Percentiles rank a stretch among this genome's conserved stretches.
Conservation (phyloP, 352 stramenopile species). For the Sclerospora graminicola region DNA sequence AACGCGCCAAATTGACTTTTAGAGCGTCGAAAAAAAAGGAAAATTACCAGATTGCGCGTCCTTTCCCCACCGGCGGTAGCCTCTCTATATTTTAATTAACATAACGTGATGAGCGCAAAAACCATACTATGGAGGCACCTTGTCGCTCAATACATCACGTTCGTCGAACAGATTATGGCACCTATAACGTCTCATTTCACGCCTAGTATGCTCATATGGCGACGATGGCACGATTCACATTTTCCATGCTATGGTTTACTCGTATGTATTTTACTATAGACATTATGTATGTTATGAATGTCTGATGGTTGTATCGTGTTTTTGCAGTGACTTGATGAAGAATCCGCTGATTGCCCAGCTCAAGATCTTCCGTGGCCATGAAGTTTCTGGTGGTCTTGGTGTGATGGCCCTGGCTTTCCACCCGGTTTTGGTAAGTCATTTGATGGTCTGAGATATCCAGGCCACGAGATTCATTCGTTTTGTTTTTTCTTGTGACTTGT, state of each 20-base stretch:
- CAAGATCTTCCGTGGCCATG: conserved; percentile 96
- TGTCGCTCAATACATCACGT: too few relatives aligned
- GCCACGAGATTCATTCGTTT: conserved; percentile 1
- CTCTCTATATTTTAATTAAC: too few relatives aligned
- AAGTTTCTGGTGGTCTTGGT: conserved; percentile 90
- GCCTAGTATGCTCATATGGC: conserved; percentile 97
- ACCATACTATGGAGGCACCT: too few relatives aligned
- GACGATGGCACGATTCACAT: conserved; percentile 98
- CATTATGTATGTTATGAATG: conserved; percentile 5
- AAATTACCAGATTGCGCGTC: too few relatives aligned
- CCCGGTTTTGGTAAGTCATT: conserved; percentile 85
- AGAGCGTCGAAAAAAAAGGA: too few relatives aligned
- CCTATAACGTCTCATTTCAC: conserved; percentile 90
- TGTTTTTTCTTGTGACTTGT: conserved; percentile 3
- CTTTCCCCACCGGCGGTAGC: too few relatives aligned
- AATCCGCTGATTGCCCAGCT: conserved; percentile 99
- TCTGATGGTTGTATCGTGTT: not conserved
- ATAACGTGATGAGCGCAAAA: too few relatives aligned
- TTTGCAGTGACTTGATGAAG: conserved; percentile 93
- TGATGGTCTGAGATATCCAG: not conserved
- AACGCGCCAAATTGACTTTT: too few relatives aligned
- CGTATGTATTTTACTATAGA: conserved; percentile 44
- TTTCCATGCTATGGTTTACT: conserved; percentile 99
- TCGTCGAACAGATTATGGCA: too few relatives aligned
- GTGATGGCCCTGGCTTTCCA: conserved; percentile 96